Percentiles rank a stretch among this genome's conserved stretches.
phyloP scores from a whole-genome alignment of 768 basidiomycete species.

The Mycena alexandri region DNA sequence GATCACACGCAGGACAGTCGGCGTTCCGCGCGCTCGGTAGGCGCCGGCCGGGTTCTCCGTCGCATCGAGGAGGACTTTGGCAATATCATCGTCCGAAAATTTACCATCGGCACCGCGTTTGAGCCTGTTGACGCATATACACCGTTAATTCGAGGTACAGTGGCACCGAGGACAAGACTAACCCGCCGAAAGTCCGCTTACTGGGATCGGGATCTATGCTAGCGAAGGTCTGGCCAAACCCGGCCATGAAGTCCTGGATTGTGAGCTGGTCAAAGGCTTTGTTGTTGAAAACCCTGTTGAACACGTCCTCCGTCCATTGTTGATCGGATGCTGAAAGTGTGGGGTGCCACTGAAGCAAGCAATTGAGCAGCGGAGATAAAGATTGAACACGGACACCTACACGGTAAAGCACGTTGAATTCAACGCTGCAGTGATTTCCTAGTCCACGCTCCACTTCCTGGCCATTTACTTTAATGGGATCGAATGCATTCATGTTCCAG shows the following conservation, averaged over 20 bases:
- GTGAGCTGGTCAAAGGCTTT: slow-evolving; percentile 53
- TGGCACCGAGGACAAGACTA: slow-evolving; percentile 25
- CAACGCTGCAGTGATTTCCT: slow-evolving; percentile 77
- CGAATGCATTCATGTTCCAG: slow-evolving; percentile 67
- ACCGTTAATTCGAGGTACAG: slow-evolving; percentile 15
- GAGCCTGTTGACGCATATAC: slow-evolving; percentile 50
- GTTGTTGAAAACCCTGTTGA: slow-evolving; percentile 55
- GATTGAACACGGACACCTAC: slow-evolving; percentile 39
- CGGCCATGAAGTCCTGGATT: slow-evolving; percentile 41
- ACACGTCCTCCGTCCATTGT: slow-evolving; percentile 62
- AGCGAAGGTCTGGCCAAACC: slow-evolving; percentile 37
- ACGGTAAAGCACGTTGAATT: slow-evolving; percentile 70
- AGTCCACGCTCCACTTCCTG: slow-evolving; percentile 59
- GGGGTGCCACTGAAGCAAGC: slow-evolving; percentile 65
- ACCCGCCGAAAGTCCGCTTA: slow-evolving; percentile 63
- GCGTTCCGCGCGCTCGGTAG: slow-evolving; percentile 63
- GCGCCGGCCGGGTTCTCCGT: slow-evolving; percentile 61
- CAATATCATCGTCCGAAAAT: slow-evolving; percentile 68
- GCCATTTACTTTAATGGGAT: slow-evolving; percentile 54
- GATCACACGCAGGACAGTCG: slow-evolving; percentile 59
- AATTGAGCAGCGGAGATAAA: not conserved
- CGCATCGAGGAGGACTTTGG: slow-evolving; percentile 58
- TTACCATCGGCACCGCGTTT: slow-evolving; percentile 58
- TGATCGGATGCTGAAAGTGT: slow-evolving; percentile 62
- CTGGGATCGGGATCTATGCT: slow-evolving; percentile 41